Conservation (phyloP, 768 basidiomycete species). For the Termitomyces sp. region DNA sequence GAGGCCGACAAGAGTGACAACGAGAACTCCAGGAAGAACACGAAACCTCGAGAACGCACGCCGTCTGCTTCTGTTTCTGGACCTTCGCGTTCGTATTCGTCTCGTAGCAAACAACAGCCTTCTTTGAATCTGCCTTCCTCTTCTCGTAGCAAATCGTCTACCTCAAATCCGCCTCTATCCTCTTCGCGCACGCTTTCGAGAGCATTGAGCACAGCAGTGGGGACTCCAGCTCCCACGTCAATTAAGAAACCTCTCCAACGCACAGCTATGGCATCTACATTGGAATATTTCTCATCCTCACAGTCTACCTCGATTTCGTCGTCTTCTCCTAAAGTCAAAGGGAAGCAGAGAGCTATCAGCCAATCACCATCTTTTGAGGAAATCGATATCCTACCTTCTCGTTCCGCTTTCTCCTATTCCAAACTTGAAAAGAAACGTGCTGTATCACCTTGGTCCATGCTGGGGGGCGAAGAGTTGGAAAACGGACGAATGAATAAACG, state of each 20-base stretch:
- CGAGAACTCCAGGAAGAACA: background rate
- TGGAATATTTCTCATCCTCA: background rate
- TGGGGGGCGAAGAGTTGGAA: background rate
- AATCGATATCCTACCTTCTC: background rate
- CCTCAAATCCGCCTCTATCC: background rate
- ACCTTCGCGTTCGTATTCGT: background rate
- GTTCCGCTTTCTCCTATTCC: background rate
- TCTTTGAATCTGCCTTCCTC: background rate
- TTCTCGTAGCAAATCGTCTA: background rate
- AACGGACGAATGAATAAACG: background rate
- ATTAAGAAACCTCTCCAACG: background rate
- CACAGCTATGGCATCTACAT: background rate
- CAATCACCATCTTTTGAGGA: background rate
- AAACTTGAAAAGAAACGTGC: slow-evolving; percentile 3
- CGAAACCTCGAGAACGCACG: background rate
- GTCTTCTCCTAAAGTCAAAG: background rate
- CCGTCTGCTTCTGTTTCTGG: background rate
- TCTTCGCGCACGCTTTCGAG: background rate
- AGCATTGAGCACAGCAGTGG: background rate
- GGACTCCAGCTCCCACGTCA: background rate
- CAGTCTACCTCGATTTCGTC: background rate
- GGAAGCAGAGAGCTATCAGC: background rate
- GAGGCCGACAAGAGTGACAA: background rate
- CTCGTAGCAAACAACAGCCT: background rate
- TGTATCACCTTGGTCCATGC: background rate